These are phyloP conservation scores for Verticillium isaacii DNA, from an alignment of 2,329 filamentous ascomycete genomes.

Conservation along the genomic window DNA sequence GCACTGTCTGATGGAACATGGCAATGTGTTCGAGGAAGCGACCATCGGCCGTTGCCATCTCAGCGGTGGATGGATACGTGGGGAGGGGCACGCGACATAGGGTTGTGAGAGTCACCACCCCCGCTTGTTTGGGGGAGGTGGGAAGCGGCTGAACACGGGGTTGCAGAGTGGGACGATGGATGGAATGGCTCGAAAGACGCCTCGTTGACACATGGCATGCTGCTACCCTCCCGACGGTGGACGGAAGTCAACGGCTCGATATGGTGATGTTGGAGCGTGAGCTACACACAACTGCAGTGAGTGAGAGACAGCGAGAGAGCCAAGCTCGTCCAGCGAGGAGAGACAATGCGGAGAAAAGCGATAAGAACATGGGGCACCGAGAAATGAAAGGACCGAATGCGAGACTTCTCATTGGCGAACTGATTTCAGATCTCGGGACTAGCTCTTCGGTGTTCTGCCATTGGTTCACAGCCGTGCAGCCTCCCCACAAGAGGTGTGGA, in stretches of 20 bases:
- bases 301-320: too few species aligned
- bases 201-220: neutral
- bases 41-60: neutral
- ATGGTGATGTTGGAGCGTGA: neutral
- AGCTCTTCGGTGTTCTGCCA: neutral
- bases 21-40: neutral
- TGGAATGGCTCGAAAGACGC: neutral
- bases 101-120: neutral
- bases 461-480: neutral
- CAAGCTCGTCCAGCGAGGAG: neutral
- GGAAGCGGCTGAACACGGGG: neutral
- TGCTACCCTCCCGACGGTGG: neutral
- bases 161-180: neutral
- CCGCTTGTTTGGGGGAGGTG: too few species aligned
- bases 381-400: neutral
- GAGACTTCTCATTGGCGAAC: neutral
- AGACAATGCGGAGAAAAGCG: neutral
- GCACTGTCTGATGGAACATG: neutral
- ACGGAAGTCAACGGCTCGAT: neutral
- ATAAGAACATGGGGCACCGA: neutral
- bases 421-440: neutral
- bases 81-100: neutral
- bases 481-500: neutral
- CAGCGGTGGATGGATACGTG: neutral
- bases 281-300: too few species aligned